These are phyloP conservation scores for Paralagenidium karlingii DNA, from an alignment of 352 stramenopile species.

Conservation along the genomic window DNA sequence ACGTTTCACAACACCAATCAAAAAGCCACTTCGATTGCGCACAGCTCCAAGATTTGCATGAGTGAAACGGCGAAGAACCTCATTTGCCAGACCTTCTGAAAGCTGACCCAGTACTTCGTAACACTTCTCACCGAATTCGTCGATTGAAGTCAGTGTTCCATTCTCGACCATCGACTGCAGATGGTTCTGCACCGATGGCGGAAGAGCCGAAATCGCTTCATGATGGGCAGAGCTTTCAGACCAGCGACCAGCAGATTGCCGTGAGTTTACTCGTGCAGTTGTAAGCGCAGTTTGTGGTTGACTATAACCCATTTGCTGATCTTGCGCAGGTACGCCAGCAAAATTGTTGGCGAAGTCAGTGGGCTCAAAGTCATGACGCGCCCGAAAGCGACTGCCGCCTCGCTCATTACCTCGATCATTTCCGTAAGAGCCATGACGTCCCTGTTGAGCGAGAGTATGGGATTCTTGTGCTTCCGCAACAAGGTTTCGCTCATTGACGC, in stretches of 20 bases:
- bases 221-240: constrained; percentile 4
- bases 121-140: constrained; percentile 68
- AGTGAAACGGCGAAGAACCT: constrained; percentile 61
- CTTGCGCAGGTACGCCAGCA: neutral
- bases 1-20: constrained; percentile 73
- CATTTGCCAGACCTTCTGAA: constrained; percentile 56
- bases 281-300: too few relatives aligned
- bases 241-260: too few relatives aligned
- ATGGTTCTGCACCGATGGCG: constrained; percentile 53
- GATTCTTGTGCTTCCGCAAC: too few relatives aligned
- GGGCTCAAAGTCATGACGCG: too few relatives aligned
- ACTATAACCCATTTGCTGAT: neutral
- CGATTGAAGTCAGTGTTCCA: constrained; percentile 37
- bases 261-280: too few relatives aligned
- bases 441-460: too few relatives aligned
- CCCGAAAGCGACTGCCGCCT: too few relatives aligned
- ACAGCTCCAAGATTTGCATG: constrained; percentile 54
- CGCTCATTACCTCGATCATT: neutral
- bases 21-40: constrained; percentile 69
- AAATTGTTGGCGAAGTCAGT: neutral
- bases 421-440: neutral
- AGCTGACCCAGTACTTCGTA: constrained; percentile 71
- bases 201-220: constrained; percentile 16
- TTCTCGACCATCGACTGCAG: constrained; percentile 44
- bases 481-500: constrained; percentile 52